phyloP scores from a whole-genome alignment of 345 rosid genomes.

The Viola odorata region DNA sequence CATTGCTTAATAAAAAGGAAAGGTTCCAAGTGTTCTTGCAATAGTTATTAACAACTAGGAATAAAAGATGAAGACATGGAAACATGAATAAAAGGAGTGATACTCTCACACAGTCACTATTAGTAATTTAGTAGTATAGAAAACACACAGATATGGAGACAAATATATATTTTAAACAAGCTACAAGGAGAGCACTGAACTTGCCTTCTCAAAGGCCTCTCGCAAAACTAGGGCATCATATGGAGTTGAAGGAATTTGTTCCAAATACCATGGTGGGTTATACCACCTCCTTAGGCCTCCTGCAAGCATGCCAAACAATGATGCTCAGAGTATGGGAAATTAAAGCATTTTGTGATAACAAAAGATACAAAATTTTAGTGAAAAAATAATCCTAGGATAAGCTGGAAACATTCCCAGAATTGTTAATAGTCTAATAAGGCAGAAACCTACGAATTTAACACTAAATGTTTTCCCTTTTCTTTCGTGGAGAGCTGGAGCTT shows the following conservation, averaged over 20 bases:
- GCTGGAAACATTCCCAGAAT: too few relatives aligned
- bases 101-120: too few relatives aligned
- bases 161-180: neutral
- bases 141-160: neutral
- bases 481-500: too few relatives aligned
- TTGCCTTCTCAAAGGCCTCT: slow-evolving; percentile 62
- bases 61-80: too few relatives aligned
- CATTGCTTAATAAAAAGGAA: too few relatives aligned
- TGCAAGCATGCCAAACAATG: slow-evolving; percentile 22
- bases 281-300: slow-evolving; percentile 78
- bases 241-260: slow-evolving; percentile 61
- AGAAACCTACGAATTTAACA: too few relatives aligned
- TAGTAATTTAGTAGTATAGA: too few relatives aligned
- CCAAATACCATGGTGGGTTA: slow-evolving; percentile 64
- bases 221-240: slow-evolving; percentile 54
- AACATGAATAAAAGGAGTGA: too few relatives aligned
- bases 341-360: neutral
- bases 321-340: neutral
- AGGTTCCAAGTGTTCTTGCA: too few relatives aligned
- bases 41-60: too few relatives aligned
- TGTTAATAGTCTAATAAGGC: too few relatives aligned
- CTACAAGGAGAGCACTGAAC: slow-evolving; percentile 10
- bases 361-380: neutral
- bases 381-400: neutral
- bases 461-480: too few relatives aligned